A percentile compares a stretch with the other conserved stretches of the same genome.
Evolutionary conservation across 2,329 filamentous ascomycete species (phyloP).

Genomic region (Calonectria henricotiae): DNA sequence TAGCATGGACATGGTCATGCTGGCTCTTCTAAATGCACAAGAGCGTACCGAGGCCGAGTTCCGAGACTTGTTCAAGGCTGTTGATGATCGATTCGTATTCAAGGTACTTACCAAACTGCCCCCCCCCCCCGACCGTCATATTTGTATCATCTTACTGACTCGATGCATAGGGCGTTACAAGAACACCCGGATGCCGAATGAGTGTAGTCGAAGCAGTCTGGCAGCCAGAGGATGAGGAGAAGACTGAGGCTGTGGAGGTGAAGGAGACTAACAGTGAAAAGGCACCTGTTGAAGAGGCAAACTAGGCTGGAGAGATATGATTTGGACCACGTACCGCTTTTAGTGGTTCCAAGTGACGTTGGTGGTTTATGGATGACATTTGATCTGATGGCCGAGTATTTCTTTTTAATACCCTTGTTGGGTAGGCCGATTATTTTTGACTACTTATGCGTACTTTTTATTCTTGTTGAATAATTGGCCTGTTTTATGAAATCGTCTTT

Average conservation of each 20-base stretch:
- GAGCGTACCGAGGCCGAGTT: slow-evolving; percentile 68
- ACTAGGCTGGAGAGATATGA: background rate
- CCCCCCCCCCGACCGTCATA: rapidly evolving
- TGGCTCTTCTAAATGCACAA: slow-evolving; percentile 68
- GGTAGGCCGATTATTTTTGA: background rate
- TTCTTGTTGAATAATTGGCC: background rate
- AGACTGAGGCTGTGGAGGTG: slow-evolving; percentile 19
- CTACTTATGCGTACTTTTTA: background rate
- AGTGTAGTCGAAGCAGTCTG: slow-evolving; percentile 67
- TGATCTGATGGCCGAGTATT: slow-evolving; percentile 6
- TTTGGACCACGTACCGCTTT: background rate
- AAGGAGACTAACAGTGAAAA: slow-evolving; percentile 4
- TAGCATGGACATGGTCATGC: slow-evolving; percentile 70
- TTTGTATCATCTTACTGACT: slow-evolving; percentile 31
- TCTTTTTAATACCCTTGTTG: slow-evolving; percentile 9
- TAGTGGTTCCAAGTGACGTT: background rate
- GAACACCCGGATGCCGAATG: slow-evolving; percentile 64
- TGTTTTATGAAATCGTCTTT: too few species aligned
- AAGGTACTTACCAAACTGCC: slow-evolving; percentile 50
- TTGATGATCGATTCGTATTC: slow-evolving; percentile 63
- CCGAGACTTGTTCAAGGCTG: slow-evolving; percentile 61
- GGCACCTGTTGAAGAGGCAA: slow-evolving; percentile 12
- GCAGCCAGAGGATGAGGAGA: slow-evolving; percentile 52
- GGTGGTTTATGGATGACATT: background rate
- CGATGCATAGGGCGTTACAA: slow-evolving; percentile 58